Conservation (phyloP, 148 eudicot species). For the Chenopodium quinoa region DNA sequence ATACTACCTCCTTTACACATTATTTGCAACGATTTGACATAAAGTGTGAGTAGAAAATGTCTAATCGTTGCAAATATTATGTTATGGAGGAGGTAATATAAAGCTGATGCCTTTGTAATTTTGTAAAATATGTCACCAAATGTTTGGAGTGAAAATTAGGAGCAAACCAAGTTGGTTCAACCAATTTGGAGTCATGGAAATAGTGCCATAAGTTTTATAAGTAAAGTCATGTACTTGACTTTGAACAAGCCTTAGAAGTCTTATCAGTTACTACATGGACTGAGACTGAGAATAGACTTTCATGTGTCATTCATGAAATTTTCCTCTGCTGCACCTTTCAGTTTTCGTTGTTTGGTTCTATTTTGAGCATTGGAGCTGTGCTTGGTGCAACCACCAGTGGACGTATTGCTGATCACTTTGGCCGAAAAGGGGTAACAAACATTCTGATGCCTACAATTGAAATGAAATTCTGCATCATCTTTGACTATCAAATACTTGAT, state of each 20-base stretch:
- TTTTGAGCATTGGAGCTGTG: conserved; percentile 28
- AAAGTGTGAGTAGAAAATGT: too few relatives aligned
- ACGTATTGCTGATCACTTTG: conserved; percentile 19
- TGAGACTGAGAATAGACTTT: neutral
- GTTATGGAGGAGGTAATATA: too few relatives aligned
- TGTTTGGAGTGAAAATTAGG: too few relatives aligned
- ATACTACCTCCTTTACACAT: too few relatives aligned
- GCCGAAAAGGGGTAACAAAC: conserved; percentile 29
- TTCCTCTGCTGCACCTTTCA: neutral
- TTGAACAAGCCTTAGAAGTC: neutral
- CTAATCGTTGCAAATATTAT: too few relatives aligned
- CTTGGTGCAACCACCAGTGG: conserved; percentile 31
- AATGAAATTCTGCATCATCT: neutral
- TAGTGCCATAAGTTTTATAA: too few relatives aligned
- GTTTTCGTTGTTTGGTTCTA: conserved; percentile 29
- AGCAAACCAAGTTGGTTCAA: too few relatives aligned
- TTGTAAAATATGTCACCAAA: too few relatives aligned
- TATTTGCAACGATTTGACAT: too few relatives aligned
- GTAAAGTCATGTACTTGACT: neutral
- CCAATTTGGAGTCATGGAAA: too few relatives aligned
- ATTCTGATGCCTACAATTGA: neutral
- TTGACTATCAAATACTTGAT: neutral
- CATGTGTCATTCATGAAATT: neutral
- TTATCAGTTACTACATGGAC: neutral
- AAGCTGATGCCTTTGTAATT: too few relatives aligned